phyloP scores from a whole-genome alignment of 129 eudicot species.

The Tanacetum coccineum region DNA sequence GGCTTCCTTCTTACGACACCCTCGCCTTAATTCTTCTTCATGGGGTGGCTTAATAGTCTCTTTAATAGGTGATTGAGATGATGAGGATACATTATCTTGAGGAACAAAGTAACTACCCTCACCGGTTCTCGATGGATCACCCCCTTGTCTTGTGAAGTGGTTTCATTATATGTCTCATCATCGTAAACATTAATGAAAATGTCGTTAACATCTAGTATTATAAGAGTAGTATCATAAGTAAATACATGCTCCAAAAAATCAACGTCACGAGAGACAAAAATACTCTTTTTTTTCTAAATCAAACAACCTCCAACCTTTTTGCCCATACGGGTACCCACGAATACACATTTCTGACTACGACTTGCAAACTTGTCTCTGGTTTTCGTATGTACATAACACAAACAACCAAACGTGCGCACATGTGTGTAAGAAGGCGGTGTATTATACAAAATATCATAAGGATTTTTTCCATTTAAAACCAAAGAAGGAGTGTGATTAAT shows the following conservation, averaged over 20 bases:
- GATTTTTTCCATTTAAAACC: neutral
- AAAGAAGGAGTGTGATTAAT: neutral
- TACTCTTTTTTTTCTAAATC: neutral
- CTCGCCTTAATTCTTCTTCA: no score
- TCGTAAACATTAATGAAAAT: no score
- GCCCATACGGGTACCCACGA: constrained; percentile 7
- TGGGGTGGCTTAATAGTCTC: no score
- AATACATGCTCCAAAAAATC: no score
- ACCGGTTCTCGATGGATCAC: neutral
- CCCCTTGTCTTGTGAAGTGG: neutral
- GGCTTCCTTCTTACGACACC: no score
- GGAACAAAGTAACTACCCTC: neutral
- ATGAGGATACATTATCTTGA: neutral
- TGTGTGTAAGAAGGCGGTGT: neutral
- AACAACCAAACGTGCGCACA: neutral
- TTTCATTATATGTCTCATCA: neutral
- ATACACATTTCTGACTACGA: no score
- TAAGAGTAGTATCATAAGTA: neutral
- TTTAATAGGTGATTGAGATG: neutral
- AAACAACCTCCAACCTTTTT: constrained; percentile 12
- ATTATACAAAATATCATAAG: neutral
- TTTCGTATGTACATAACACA: no score
- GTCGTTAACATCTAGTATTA: neutral
- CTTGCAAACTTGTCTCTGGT: no score
- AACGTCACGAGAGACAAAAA: neutral